Evolutionary conservation across 139 green algal species (phyloP).

Genomic region (Astrephomene gubernaculifera): DNA sequence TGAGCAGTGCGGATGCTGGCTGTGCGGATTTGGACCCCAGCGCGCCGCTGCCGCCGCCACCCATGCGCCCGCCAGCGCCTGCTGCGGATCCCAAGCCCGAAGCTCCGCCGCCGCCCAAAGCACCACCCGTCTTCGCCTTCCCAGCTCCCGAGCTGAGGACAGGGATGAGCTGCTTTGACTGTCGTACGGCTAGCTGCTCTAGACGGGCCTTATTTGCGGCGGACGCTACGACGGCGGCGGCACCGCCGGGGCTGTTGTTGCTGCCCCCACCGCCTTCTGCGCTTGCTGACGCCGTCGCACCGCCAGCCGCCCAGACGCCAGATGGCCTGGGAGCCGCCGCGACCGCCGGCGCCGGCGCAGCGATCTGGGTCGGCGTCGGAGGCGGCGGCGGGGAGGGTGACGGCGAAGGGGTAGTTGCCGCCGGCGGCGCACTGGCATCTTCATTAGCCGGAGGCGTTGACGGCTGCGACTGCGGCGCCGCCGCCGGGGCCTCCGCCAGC

Average conservation of each 20-base stretch:
- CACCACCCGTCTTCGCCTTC: slow-evolving; percentile 18
- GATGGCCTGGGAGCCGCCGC: not conserved
- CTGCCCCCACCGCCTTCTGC: not conserved
- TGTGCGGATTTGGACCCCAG: slow-evolving; percentile 2
- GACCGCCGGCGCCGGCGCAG: not conserved
- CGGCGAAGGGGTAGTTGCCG: not conserved
- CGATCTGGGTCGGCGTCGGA: not conserved
- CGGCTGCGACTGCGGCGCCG: not conserved
- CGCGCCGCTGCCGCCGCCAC: not conserved
- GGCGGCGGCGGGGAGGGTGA: not conserved
- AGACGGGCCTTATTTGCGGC: slow-evolving; percentile 4
- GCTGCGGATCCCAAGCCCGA: not conserved
- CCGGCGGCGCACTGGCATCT: not conserved
- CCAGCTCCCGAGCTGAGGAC: slow-evolving; percentile 20
- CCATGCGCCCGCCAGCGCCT: not conserved
- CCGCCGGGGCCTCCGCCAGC: slow-evolving; percentile 20
- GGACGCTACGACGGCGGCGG: not conserved
- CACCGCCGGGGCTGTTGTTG: not conserved
- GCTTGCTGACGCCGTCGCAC: not conserved
- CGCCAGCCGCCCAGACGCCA: slow-evolving; percentile 28
- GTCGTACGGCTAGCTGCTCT: slow-evolving; percentile 48
- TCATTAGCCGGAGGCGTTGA: not conserved
- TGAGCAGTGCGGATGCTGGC: not conserved
- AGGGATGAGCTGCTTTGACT: slow-evolving; percentile 63
- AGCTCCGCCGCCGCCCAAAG: not conserved